Conservation (phyloP, 2,329 filamentous ascomycete genomes). For the Emergomyces pasteurianus region DNA sequence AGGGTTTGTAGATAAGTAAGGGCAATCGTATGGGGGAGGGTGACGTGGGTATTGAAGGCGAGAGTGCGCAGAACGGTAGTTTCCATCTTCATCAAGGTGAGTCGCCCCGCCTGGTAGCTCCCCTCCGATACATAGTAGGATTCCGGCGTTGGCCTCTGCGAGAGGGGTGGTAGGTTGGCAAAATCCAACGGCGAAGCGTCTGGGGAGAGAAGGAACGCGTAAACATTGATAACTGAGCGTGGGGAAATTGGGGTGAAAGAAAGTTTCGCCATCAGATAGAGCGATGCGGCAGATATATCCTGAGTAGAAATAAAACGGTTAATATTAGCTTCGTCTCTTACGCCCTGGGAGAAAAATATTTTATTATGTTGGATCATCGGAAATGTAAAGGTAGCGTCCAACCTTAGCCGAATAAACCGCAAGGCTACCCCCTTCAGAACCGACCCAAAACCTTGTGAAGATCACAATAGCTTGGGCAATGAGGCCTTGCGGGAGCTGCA, state of each 20-base stretch:
- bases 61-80: conserved; percentile 62
- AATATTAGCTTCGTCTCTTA: neutral
- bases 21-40: conserved; percentile 73
- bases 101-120: conserved; percentile 54
- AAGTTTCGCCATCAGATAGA: conserved; percentile 76
- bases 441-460: conserved; percentile 68
- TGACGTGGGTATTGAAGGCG: conserved; percentile 73
- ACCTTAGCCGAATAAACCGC: conserved; percentile 33
- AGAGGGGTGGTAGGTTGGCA: conserved; percentile 20
- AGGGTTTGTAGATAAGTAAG: conserved; percentile 89
- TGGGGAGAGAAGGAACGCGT: conserved; percentile 62
- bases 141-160: conserved; percentile 33
- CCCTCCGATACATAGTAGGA: conserved; percentile 62
- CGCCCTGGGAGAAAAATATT: neutral
- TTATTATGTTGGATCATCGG: neutral
- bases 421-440: conserved; percentile 33
- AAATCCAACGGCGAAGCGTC: conserved; percentile 42
- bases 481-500: conserved; percentile 73
- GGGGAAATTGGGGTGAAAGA: conserved; percentile 64
- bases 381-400: neutral
- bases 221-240: conserved; percentile 73
- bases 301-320: conserved; percentile 24
- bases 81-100: conserved; percentile 60
- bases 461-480: conserved; percentile 77
- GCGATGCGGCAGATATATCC: conserved; percentile 67